Base-by-base conservation (phyloP, 805 yeast species). In the Lipomyces sp. region DNA sequence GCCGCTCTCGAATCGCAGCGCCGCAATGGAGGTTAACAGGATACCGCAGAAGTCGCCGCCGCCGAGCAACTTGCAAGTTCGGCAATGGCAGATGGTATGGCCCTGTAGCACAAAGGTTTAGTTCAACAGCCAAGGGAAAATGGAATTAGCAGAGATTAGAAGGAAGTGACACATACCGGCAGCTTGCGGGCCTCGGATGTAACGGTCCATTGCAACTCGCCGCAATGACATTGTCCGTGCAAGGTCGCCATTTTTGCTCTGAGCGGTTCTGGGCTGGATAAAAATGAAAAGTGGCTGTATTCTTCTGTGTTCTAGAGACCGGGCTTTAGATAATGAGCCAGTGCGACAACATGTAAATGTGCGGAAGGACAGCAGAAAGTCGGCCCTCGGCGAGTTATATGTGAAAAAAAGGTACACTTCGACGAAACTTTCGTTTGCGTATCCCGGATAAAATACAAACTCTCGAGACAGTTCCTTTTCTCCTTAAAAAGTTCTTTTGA, bases 1-100 rank as follows among this genome's bases (percentile, higher is more conserved):
- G 36, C 58, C 58, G 32, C 39, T 45, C 38, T 40, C 48, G 37
- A 54, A 48, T 18, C 58, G 58, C 29, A 54, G 34, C 2, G 58
- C 58, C 1, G 57, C 37, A 13, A 54, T 44, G 22, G 51, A 42
- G 10, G 58, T 54, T 14, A 54, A 43, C n/a, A 54, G 50, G 19
- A 54, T 50, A 3, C 58, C 58, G 28, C 57, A 51, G 39, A 43
- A 54, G 34, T 51, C 56, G 23, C 58, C 58, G 39, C 58, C 58
- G 19, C 58, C 58, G 18, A 54, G 53, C 3, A 54, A 39, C 24
- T 54, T 54, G 45, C 58, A 54, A 18, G 58, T 39, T 14, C 49
- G 45, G 45, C 58, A 54, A 44, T 54, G 58, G 39, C 58, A 54
- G 14, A 54, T 40, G 7, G 58, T 54, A 42, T 54, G 58, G 38